A percentile compares a stretch with the other conserved stretches of the same genome.
Evolutionary conservation across 768 basidiomycete genomes (phyloP).

Genomic region (Auricularia cornea): DNA sequence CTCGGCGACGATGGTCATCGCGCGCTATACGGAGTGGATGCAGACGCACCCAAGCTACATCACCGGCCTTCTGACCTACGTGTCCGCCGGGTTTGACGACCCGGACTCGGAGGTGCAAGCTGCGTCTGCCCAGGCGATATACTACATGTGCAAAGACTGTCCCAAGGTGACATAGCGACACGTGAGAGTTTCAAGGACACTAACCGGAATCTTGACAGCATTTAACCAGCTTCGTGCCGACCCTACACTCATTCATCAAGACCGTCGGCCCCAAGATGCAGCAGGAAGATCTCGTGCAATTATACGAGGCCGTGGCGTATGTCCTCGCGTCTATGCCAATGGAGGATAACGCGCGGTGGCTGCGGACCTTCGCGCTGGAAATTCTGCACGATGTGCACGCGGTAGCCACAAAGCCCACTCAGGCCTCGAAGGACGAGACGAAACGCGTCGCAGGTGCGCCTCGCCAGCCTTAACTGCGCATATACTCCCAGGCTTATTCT

Average conservation of each 20-base stretch:
- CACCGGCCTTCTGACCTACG: conserved; percentile 76
- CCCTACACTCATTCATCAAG: conserved; percentile 80
- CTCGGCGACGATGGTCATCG: conserved; percentile 88
- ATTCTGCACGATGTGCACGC: conserved; percentile 71
- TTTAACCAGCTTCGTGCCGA: conserved; percentile 84
- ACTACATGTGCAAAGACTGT: conserved; percentile 96
- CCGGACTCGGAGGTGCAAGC: conserved; percentile 72
- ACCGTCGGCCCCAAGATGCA: conserved; percentile 69
- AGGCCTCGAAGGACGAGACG: conserved; percentile 63
- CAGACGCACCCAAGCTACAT: conserved; percentile 84
- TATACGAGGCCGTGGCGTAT: conserved; percentile 92
- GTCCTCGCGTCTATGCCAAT: conserved; percentile 94
- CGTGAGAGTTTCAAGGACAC: background rate
- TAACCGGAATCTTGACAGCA: conserved; percentile 44
- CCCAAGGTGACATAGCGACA: conserved; percentile 47
- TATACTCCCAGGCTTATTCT: conserved; percentile 7
- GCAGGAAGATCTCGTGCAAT: conserved; percentile 83
- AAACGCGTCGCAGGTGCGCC: conserved; percentile 59
- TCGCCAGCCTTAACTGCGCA: background rate
- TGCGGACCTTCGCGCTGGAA: conserved; percentile 80
- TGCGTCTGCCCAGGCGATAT: conserved; percentile 92
- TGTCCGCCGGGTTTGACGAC: conserved; percentile 86
- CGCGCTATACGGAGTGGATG: conserved; percentile 96
- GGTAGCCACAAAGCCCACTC: conserved; percentile 42
- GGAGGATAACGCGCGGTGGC: conserved; percentile 74